A percentile compares a stretch with the other conserved stretches of the same genome.
Evolutionary conservation across 768 basidiomycete genomes (phyloP).

Genomic region (Brasilioporus rufonigricans): DNA sequence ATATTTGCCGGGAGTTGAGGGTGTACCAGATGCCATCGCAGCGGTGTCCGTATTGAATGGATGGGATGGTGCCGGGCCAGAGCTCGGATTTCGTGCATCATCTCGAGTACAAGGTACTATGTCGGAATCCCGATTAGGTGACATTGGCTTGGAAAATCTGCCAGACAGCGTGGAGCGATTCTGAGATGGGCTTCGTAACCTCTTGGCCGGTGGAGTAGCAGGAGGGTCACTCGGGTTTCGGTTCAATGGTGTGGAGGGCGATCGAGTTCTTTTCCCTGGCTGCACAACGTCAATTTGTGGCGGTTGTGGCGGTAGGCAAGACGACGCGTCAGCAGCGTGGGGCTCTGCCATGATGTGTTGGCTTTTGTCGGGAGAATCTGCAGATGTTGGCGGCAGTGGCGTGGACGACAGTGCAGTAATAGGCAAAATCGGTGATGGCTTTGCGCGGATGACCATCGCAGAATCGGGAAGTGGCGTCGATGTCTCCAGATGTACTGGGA

Average conservation of each 20-base stretch:
- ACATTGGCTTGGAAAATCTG: not conserved
- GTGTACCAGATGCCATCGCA: not conserved
- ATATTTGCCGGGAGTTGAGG: constrained; percentile 3
- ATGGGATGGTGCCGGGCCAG: not conserved
- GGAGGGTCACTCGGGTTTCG: constrained; percentile 11
- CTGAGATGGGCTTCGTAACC: constrained; percentile 13
- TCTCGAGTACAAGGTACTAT: constrained; percentile 2
- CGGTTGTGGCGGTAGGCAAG: constrained; percentile 16
- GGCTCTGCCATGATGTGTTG: constrained; percentile 4
- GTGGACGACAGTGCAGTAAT: constrained; percentile 24
- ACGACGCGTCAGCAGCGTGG: constrained; percentile 9
- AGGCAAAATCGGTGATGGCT: constrained; percentile 43
- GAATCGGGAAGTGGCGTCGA: constrained; percentile 46
- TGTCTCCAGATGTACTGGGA: constrained; percentile 49
- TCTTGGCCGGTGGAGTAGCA: constrained; percentile 26
- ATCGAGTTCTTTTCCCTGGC: constrained; percentile 29
- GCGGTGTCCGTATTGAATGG: not conserved
- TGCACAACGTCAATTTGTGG: constrained; percentile 13
- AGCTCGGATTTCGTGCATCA: not conserved
- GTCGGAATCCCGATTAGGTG: constrained; percentile 9
- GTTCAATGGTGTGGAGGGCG: constrained; percentile 29
- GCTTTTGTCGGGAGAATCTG: constrained; percentile 18
- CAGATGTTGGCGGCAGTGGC: constrained; percentile 24
- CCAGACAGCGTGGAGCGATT: not conserved
- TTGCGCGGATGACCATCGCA: constrained; percentile 30